phyloP scores from a whole-genome alignment of 108 stramenopile species.

The Skeletonema potamos region DNA sequence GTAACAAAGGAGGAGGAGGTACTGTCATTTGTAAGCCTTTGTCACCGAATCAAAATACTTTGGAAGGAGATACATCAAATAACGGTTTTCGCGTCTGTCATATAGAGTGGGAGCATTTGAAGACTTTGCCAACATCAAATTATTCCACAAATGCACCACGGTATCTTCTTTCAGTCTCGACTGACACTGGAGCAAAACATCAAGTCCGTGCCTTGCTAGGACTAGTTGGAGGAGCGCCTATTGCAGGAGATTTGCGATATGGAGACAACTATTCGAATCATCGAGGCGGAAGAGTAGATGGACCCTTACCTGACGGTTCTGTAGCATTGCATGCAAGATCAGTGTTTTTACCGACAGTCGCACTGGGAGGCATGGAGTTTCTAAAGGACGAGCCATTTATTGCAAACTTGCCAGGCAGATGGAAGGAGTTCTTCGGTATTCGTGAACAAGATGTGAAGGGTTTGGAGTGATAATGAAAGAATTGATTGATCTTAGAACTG shows the following conservation, averaged over 20 bases:
- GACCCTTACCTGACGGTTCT: constrained; percentile 69
- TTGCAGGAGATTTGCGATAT: constrained; percentile 81
- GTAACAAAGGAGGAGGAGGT: constrained; percentile 8
- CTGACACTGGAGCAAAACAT: constrained; percentile 78
- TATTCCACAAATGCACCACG: constrained; percentile 9
- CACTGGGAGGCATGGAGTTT: constrained; percentile 60
- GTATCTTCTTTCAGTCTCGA: constrained; percentile 52
- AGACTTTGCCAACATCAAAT: constrained; percentile 10
- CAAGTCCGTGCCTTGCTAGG: constrained; percentile 80
- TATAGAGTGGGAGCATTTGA: constrained; percentile 54
- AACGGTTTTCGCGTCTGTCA: constrained; percentile 40
- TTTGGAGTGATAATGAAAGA: not conserved
- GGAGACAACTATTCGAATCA: constrained; percentile 36
- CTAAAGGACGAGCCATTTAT: constrained; percentile 48
- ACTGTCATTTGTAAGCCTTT: constrained; percentile 42
- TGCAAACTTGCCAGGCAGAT: constrained; percentile 55
- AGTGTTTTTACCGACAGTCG: constrained; percentile 51
- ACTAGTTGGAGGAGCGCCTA: constrained; percentile 57
- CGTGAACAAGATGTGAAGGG: constrained; percentile 31
- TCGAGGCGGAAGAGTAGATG: constrained; percentile 30
- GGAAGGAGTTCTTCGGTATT: constrained; percentile 61
- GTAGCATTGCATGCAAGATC: constrained; percentile 81
- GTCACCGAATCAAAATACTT: not conserved
- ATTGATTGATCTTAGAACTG: too few species aligned
- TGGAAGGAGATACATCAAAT: not conserved